These are phyloP conservation scores for Iris pallida DNA, from an alignment of 116 monocot genomes.

Conservation along the genomic window DNA sequence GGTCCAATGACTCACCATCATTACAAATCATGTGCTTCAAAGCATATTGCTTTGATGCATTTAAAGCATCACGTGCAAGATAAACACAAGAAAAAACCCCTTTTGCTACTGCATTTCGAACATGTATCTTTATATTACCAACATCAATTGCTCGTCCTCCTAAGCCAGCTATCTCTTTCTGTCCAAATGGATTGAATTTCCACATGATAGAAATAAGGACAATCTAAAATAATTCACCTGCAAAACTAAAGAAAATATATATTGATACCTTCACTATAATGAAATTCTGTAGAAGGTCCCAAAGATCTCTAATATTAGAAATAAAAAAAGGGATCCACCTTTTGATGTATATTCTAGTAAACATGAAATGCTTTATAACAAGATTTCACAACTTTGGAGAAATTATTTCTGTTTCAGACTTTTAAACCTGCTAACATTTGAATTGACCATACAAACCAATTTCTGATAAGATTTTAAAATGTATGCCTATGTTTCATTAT, in stretches of 20 bases:
- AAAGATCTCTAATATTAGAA: too few species aligned
- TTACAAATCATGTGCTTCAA: conserved; percentile 87
- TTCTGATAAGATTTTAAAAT: too few species aligned
- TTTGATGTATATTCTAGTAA: too few species aligned
- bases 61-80: conserved; percentile 51
- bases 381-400: too few species aligned
- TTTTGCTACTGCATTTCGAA: conserved; percentile 71
- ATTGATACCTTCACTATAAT: too few species aligned
- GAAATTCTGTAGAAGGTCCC: too few species aligned
- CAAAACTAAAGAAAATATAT: conserved; percentile 1
- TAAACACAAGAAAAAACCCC: conserved; percentile 96
- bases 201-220: conserved; percentile 45
- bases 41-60: conserved; percentile 77
- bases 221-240: neutral
- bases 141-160: conserved; percentile 75
- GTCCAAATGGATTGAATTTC: conserved; percentile 73
- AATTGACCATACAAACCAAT: too few species aligned
- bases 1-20: conserved; percentile 70
- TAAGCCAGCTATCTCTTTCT: conserved; percentile 58
- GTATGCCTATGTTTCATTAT: too few species aligned
- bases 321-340: too few species aligned
- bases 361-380: too few species aligned
- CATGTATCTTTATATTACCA: conserved; percentile 67
- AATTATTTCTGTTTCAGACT: too few species aligned
- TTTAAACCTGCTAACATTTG: too few species aligned